A percentile compares a stretch with the other conserved stretches of the same genome.
phyloP scores from a whole-genome alignment of 2,329 filamentous ascomycete species.

The Fusarium algeriense region DNA sequence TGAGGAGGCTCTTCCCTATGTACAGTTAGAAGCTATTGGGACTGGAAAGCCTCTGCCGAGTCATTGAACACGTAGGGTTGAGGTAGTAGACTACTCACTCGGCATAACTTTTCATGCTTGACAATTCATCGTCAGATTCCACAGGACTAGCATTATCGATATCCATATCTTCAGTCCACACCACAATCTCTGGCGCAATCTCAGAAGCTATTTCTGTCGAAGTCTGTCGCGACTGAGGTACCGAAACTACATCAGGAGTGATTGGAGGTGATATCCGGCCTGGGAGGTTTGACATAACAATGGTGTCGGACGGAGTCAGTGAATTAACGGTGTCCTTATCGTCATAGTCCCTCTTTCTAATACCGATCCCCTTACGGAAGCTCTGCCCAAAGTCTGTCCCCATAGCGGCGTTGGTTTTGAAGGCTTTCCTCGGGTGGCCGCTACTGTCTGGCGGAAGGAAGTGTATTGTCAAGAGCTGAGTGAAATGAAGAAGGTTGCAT shows the following conservation, averaged over 20 bases:
- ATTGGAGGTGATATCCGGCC: constrained; percentile 48
- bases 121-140: constrained; percentile 44
- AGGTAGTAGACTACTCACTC: constrained; percentile 46
- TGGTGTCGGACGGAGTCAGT: constrained; percentile 43
- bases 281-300: constrained; percentile 43
- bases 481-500: constrained; percentile 46
- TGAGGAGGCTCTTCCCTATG: constrained; percentile 41
- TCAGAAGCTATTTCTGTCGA: constrained; percentile 52
- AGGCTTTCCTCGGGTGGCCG: constrained; percentile 25
- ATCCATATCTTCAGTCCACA: constrained; percentile 59
- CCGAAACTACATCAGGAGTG: constrained; percentile 41
- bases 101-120: constrained; percentile 36
- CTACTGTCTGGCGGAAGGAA: constrained; percentile 32
- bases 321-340: constrained; percentile 43
- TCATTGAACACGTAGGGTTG: neutral
- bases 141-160: constrained; percentile 34
- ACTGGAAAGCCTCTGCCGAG: constrained; percentile 3
- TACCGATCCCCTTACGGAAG: constrained; percentile 36
- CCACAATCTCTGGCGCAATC: constrained; percentile 58
- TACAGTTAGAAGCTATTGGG: constrained; percentile 19
- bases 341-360: constrained; percentile 42
- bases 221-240: constrained; percentile 50
- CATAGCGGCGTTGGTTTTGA: constrained; percentile 44
- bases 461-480: constrained; percentile 42
- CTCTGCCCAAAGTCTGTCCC: constrained; percentile 42